These are phyloP conservation scores for Ligustrum vulgare DNA, from an alignment of 257 asterid species.

Conservation along the genomic window DNA sequence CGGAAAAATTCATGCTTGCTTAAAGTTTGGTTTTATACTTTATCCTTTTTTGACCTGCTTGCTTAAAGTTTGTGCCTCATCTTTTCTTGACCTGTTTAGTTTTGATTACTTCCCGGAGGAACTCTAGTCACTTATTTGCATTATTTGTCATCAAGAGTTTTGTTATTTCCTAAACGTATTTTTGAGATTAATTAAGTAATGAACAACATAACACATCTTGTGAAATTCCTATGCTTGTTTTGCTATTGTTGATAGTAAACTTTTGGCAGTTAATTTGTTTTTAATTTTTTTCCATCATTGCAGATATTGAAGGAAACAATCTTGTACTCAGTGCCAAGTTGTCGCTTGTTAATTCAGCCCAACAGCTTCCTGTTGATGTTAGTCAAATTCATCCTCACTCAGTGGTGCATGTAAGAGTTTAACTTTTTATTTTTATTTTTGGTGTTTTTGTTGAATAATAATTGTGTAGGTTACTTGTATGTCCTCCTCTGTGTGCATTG, in stretches of 20 bases:
- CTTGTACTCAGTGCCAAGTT: conserved; percentile 75
- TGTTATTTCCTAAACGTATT: not conserved
- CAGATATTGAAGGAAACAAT: conserved; percentile 83
- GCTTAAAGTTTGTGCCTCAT: not conserved
- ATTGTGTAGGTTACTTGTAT: not conserved
- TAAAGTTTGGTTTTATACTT: not conserved
- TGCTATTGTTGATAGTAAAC: not conserved
- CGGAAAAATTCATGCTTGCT: not conserved
- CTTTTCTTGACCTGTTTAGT: not conserved
- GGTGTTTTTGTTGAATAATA: conserved; percentile 15
- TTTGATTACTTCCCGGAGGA: not conserved
- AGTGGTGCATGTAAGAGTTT: conserved; percentile 74
- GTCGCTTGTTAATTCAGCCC: conserved; percentile 63
- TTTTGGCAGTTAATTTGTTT: conserved; percentile 10
- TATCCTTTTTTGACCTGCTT: too few species aligned
- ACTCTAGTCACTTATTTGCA: not conserved
- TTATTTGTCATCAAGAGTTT: not conserved
- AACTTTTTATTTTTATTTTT: conserved; percentile 10
- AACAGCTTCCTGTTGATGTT: conserved; percentile 76
- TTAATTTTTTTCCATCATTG: conserved; percentile 25
- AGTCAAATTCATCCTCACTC: conserved; percentile 64
- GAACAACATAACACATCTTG: conserved; percentile 7
- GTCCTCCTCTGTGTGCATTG: not conserved
- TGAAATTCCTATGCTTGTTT: conserved; percentile 11
- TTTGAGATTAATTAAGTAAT: conserved; percentile 4